Base-by-base conservation (phyloP, 148 eudicot genomes). In the Simmondsia chinensis region DNA sequence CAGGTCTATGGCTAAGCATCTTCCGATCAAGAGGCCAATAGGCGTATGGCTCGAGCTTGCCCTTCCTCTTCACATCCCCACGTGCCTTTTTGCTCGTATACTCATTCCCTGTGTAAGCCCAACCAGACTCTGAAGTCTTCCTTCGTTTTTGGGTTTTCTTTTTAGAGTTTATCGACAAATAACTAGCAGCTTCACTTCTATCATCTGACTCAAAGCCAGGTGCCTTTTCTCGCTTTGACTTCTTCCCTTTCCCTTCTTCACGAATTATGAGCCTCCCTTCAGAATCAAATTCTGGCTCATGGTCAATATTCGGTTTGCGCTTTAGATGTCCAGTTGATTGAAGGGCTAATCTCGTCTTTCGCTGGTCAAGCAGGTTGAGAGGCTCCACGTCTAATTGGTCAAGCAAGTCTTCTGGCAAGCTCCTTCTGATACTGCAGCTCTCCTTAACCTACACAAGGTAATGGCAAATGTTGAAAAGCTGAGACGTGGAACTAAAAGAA, bases 21-120 rank as follows among this genome's bases (percentile, higher is more conserved):
- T 91, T 91, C 4, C 94, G 78, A 39, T 91, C 99, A 5, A 91
- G 82, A 3, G 99, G 95, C 96, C 96, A 91, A 61, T 91, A 91
- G 7, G 99, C 96, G 50, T 91, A 91, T 1, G 99, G 96, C 73
- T 91, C 99, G 16, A 82, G 76, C 70, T 88, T 88, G 2, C 75
- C 87, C 70, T 80, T 83, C 61, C 74, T 80, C 65, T 77, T 88
- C 63, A 88, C 55, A 59, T 88, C 97, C 27, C 99, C 96, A 15
- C 68, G 50, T 5, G 99, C 99, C 72, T 82, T 82, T 57, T 82
- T 91, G 59, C 94, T 86, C 2, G 77, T 72, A 57, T 91, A 91
- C 48, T 91, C 94, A 2, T 38, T 63, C 20, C 99, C 99, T 3
- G 83, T 73, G 63, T 82, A 86, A 2, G 99, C 86, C 80, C 85